A percentile compares a stretch with the other conserved stretches of the same genome.
phyloP scores from a whole-genome alignment of 257 asterid genomes.

The Osmanthus fragrans region DNA sequence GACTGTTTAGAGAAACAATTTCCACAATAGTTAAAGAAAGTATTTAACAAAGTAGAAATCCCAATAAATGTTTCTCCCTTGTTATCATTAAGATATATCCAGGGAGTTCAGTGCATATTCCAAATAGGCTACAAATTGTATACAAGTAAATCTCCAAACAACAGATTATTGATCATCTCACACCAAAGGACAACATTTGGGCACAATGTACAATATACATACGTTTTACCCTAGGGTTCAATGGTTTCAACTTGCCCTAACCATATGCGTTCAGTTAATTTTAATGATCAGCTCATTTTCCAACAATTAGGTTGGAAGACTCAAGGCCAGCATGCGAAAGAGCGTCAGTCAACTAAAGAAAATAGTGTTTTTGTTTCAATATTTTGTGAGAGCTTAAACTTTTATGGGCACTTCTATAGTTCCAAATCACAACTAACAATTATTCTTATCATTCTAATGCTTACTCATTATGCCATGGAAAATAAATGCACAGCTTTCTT shows the following conservation, averaged over 20 bases:
- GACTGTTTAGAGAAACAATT: not conserved
- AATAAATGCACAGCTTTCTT: not conserved
- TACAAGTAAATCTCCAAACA: not conserved
- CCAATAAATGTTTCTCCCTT: not conserved
- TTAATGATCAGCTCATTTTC: constrained; percentile 16
- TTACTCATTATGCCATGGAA: not conserved
- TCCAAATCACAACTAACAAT: not conserved
- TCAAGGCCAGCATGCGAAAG: constrained; percentile 91
- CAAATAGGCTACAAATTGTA: not conserved
- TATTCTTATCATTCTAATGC: not conserved
- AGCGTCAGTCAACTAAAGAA: constrained; percentile 77
- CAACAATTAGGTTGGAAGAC: constrained; percentile 92
- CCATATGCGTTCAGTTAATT: not conserved
- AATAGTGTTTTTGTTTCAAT: constrained; percentile 11
- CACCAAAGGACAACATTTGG: not conserved
- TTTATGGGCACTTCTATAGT: not conserved
- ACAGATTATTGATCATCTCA: not conserved
- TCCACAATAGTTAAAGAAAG: not conserved
- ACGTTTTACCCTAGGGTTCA: not conserved
- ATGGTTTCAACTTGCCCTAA: not conserved
- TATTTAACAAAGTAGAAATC: not conserved
- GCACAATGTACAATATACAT: not conserved
- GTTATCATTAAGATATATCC: not conserved
- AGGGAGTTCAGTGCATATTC: not conserved
- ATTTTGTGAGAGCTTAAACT: not conserved